These are phyloP conservation scores for Chytriomyces confervae DNA, from an alignment of 192 early-diverging fungal genomes.

Conservation along the genomic window DNA sequence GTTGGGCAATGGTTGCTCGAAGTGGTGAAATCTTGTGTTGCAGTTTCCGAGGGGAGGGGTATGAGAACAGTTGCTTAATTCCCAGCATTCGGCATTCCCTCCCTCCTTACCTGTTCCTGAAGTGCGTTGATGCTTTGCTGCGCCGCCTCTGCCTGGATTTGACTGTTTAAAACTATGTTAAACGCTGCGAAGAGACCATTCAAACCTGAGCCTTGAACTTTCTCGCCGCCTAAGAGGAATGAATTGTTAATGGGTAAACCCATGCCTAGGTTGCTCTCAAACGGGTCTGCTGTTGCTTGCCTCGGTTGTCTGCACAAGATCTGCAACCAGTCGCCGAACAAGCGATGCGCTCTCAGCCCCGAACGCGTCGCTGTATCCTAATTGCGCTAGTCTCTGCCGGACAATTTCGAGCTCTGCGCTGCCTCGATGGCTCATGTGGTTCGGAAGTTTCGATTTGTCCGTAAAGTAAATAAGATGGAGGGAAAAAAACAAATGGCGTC, in stretches of 20 bases:
- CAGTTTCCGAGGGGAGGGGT: too few species aligned
- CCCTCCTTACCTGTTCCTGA: neutral
- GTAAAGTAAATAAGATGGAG: too few species aligned
- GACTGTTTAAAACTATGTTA: too few species aligned
- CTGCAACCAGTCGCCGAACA: constrained; percentile 49
- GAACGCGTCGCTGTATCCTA: constrained; percentile 52
- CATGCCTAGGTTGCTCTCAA: neutral
- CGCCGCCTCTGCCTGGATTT: neutral
- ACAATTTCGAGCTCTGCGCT: constrained; percentile 34
- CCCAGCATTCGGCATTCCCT: neutral
- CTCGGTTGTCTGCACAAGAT: constrained; percentile 56
- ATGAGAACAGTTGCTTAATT: neutral
- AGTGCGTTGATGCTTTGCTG: neutral
- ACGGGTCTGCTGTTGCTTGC: neutral
- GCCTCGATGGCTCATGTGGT: too few species aligned
- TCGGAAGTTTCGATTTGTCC: too few species aligned
- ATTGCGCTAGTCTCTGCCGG: constrained; percentile 51
- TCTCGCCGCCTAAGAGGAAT: constrained; percentile 27
- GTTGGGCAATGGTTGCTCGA: constrained; percentile 43
- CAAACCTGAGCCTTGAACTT: constrained; percentile 45
- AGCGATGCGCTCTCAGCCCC: constrained; percentile 39
- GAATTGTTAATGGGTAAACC: neutral
- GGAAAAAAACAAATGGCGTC: too few species aligned
- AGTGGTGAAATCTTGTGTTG: constrained; percentile 43
- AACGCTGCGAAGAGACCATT: neutral